phyloP scores from a whole-genome alignment of 257 asterid genomes.

The Prunella vulgaris region DNA sequence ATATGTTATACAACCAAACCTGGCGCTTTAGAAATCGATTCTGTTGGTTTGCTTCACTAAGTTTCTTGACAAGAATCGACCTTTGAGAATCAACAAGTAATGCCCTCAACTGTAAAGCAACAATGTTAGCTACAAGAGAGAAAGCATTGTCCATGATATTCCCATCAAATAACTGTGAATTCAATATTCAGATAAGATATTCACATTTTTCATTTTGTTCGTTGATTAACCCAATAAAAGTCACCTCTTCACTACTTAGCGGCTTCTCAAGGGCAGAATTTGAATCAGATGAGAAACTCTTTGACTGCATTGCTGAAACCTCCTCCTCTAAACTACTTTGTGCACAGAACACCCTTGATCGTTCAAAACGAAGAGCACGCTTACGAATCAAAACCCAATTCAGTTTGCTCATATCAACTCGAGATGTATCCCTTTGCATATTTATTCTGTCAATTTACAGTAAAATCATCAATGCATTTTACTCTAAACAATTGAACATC shows the following conservation, averaged over 20 bases:
- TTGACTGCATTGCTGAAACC: slow-evolving; percentile 37
- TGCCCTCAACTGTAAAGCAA: slow-evolving; percentile 53
- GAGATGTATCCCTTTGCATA: slow-evolving; percentile 15
- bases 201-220: not conserved
- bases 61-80: slow-evolving; percentile 60
- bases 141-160: not conserved
- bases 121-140: not conserved
- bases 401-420: slow-evolving; percentile 24
- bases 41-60: slow-evolving; percentile 90
- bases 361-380: slow-evolving; percentile 7
- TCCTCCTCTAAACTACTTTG: slow-evolving; percentile 56
- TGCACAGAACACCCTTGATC: slow-evolving; percentile 39
- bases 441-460: slow-evolving; percentile 31
- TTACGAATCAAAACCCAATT: slow-evolving; percentile 27
- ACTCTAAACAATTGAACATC: slow-evolving; percentile 3
- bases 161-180: not conserved
- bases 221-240: not conserved
- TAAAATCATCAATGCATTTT: slow-evolving; percentile 8
- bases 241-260: slow-evolving; percentile 58
- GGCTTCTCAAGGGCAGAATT: slow-evolving; percentile 27
- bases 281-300: slow-evolving; percentile 26
- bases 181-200: not conserved
- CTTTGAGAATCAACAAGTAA: slow-evolving; percentile 76
- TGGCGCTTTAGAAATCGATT: slow-evolving; percentile 79
- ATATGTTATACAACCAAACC: slow-evolving; percentile 35